Conservation (phyloP, 164 flowering plant species). For the Liriodendron chinense region DNA sequence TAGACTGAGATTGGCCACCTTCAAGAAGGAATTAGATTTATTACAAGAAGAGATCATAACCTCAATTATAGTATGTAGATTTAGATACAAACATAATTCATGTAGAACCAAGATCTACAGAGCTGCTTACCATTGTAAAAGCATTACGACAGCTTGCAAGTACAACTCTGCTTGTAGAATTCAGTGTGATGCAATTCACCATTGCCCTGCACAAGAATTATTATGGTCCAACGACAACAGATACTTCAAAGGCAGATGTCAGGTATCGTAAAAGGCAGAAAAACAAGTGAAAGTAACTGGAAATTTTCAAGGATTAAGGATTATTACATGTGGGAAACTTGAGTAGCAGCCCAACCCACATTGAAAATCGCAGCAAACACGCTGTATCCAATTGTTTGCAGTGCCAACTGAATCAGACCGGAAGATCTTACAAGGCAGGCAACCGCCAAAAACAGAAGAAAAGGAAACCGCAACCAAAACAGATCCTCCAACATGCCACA, state of each 20-base stretch:
- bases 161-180: slow-evolving; percentile 84
- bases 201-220: slow-evolving; percentile 71
- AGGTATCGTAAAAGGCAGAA: not conserved
- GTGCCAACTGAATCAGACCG: slow-evolving; percentile 44
- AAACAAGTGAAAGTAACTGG: slow-evolving; percentile 1
- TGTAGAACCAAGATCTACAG: slow-evolving; percentile 17
- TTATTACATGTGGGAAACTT: slow-evolving; percentile 90
- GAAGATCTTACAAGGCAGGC: slow-evolving; percentile 70
- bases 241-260: not conserved
- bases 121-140: slow-evolving; percentile 96
- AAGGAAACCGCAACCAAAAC: slow-evolving; percentile 82
- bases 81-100: not conserved
- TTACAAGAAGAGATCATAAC: not conserved
- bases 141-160: slow-evolving; percentile 94
- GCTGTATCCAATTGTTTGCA: slow-evolving; percentile 74
- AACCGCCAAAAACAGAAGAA: slow-evolving; percentile 94
- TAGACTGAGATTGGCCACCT: slow-evolving; percentile 93
- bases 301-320: slow-evolving; percentile 11
- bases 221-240: not conserved
- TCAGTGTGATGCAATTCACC: slow-evolving; percentile 88
- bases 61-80: not conserved
- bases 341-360: slow-evolving; percentile 96
- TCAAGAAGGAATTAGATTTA: slow-evolving; percentile 10
- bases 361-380: slow-evolving; percentile 87
- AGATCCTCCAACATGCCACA: slow-evolving; percentile 94